Percentiles rank a stretch among this genome's conserved stretches.
phyloP scores from a whole-genome alignment of 164 flowering plant species.

The Cinnamomum micranthum region DNA sequence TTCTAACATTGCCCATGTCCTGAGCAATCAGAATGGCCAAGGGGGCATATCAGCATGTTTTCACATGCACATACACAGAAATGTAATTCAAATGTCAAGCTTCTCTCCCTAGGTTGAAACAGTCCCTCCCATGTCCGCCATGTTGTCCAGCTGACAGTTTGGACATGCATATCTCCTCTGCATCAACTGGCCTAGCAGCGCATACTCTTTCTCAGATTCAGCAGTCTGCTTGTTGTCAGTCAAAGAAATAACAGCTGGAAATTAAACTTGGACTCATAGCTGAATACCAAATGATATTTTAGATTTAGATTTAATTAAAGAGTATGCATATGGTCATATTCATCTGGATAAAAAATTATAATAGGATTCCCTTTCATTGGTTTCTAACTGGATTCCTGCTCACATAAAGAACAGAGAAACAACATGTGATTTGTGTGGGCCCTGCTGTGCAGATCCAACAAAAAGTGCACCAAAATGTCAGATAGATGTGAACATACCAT shows the following conservation, averaged over 20 bases:
- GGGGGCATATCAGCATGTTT: background rate
- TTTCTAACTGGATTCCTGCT: background rate
- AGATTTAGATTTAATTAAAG: too few species aligned
- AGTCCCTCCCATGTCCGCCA: conserved; percentile 34
- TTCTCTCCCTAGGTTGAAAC: conserved; percentile 16
- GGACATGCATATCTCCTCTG: conserved; percentile 60
- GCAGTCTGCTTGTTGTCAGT: conserved; percentile 60
- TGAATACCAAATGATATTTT: too few species aligned
- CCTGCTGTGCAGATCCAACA: background rate
- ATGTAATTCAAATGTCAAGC: background rate
- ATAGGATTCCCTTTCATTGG: background rate
- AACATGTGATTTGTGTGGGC: background rate
- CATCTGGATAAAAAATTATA: background rate
- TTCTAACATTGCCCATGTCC: background rate
- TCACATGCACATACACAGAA: background rate
- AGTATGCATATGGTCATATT: background rate
- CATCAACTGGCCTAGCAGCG: conserved; percentile 49
- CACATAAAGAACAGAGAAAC: background rate
- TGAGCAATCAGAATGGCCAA: background rate
- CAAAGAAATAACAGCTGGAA: conserved; percentile 31
- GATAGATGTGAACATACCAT: background rate
- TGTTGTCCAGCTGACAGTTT: conserved; percentile 49
- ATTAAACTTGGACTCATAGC: too few species aligned
- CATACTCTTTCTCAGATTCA: conserved; percentile 42
- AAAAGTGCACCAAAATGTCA: background rate